phyloP scores from a whole-genome alignment of 352 stramenopile species.

The Phytophthora brassicae region DNA sequence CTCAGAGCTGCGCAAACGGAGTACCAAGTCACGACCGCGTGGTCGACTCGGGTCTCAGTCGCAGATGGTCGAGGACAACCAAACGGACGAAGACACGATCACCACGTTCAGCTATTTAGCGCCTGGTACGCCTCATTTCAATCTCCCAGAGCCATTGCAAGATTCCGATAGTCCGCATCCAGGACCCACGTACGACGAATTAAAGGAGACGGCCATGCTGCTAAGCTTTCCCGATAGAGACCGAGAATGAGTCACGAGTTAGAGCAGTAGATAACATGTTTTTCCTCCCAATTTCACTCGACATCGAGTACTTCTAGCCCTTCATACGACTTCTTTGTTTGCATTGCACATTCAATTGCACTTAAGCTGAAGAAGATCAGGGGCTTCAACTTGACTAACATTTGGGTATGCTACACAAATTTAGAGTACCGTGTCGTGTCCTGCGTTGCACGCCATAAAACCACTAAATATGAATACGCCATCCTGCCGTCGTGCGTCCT shows the following conservation, averaged over 20 bases:
- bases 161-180: constrained; percentile 22
- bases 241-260: constrained; percentile 17
- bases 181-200: constrained; percentile 34
- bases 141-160: constrained; percentile 34
- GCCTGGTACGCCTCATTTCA: constrained; percentile 8
- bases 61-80: constrained; percentile 1
- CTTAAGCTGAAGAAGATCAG: not conserved
- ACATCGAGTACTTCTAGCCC: not conserved
- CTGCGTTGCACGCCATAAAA: not conserved
- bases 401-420: not conserved
- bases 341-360: too few species aligned
- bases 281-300: not conserved
- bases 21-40: constrained; percentile 20
- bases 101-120: not conserved
- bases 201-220: constrained; percentile 39
- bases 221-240: constrained; percentile 31
- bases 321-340: too few species aligned
- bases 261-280: not conserved
- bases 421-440: not conserved
- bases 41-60: constrained; percentile 6
- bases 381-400: not conserved
- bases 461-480: constrained; percentile 2
- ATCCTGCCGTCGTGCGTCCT: constrained; percentile 7
- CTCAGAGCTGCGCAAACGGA: constrained; percentile 57
- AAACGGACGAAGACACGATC: constrained; percentile 2